Evolutionary conservation across 768 basidiomycete genomes (phyloP), one percentile per base, ranked within the genome.

Genomic region (Termitomyces heimii): DNA sequence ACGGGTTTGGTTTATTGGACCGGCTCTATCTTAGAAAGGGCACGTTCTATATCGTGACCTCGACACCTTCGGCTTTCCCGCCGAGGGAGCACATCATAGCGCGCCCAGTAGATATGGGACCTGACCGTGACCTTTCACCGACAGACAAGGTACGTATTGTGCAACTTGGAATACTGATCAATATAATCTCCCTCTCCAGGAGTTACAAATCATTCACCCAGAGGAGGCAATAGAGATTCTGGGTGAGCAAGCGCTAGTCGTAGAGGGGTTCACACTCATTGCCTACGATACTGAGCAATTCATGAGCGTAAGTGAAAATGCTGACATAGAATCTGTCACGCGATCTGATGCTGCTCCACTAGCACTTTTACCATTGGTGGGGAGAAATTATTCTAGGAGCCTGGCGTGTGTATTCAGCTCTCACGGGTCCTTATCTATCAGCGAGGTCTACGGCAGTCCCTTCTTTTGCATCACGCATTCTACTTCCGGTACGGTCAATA

Each of bases 11-110:
- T 1, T 70, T 90, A 39, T 82, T 92, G 60, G 82, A 84, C 53
- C 80, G 86, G 56, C 70, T 94, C 3, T 91, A 92, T 71, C 81
- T 91, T 70, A 77, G 81, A 56, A 85, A 89, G 61, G 87, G 88
- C 29, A 89, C 87, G 1, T 79, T 91, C 57, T 85, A 81, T 65
- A 75, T 89, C 55, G 79, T 92, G 48, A 83, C 87, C 13, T 56
- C 65, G 4, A 64, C 71, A 35, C 59, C 60, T 3, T 54, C 61
- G 5, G 61, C 66, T 2, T 83, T 82, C 57, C 85, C 85, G 16
- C 70, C 71, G 5, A 70, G 71, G 59, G 67, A 72, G 29, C 62
- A 78, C 54, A 77, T 88, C 60, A 65, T 77, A n/a, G 62, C 74
- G 4, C 55, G 58, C 6, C 70, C 71, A 4, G 55, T 71, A 24